These are phyloP conservation scores for Chaetomium sp. DNA, from an alignment of 2,329 filamentous ascomycete genomes.

Conservation along the genomic window DNA sequence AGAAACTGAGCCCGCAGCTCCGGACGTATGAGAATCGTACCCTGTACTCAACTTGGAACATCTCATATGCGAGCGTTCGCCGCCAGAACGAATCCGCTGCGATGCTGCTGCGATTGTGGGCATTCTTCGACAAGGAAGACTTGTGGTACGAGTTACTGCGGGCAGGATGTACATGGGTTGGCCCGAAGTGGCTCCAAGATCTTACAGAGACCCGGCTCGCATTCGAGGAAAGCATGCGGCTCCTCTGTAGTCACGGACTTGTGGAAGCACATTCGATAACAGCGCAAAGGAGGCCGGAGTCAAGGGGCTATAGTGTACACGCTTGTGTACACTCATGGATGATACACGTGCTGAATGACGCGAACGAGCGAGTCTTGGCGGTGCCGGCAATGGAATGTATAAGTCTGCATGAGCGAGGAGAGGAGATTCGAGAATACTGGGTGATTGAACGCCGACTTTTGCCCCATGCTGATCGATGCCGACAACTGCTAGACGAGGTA, in stretches of 20 bases:
- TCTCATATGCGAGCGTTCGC: neutral
- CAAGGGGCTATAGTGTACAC: neutral
- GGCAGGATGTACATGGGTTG: neutral
- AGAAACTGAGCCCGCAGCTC: neutral
- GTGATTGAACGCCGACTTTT: neutral
- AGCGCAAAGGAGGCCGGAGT: neutral
- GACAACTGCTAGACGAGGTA: neutral
- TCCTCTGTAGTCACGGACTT: neutral
- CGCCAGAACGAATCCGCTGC: neutral
- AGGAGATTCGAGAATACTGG: neutral
- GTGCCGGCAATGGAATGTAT: neutral
- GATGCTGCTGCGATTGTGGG: constrained; percentile 1
- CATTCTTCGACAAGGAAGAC: neutral
- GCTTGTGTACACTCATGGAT: constrained; percentile 4
- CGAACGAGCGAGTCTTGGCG: neutral
- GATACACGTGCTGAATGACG: constrained; percentile 2
- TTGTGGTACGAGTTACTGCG: neutral
- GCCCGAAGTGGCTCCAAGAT: neutral
- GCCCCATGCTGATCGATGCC: constrained; percentile 1
- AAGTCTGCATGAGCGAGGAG: neutral
- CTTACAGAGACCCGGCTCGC: neutral
- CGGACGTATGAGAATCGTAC: neutral
- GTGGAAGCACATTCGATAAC: neutral
- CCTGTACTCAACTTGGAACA: neutral
- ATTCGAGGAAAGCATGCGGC: neutral